These are phyloP conservation scores for Nymphaea colorata DNA, from an alignment of 164 flowering plant genomes.

Conservation along the genomic window DNA sequence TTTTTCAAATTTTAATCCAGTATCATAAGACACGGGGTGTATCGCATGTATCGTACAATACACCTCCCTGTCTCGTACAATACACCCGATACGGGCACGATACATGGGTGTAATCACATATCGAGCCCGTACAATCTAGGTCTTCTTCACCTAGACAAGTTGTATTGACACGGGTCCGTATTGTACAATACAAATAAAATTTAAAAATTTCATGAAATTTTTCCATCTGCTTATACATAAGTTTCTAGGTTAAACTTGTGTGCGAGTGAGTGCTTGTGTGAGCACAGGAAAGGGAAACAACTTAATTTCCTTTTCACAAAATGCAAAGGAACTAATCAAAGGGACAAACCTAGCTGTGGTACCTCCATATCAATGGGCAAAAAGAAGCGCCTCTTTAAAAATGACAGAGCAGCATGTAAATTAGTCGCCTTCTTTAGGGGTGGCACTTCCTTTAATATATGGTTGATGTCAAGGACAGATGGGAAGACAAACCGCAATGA, in stretches of 20 bases:
- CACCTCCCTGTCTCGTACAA: no score
- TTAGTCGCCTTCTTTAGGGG: constrained; percentile 32
- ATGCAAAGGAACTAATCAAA: no score
- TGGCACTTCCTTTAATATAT: constrained; percentile 52
- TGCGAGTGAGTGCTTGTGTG: neutral
- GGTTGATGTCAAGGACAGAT: constrained; percentile 41
- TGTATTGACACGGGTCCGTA: no score
- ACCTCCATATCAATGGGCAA: constrained; percentile 51
- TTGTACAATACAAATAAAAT: no score
- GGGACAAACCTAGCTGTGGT: constrained; percentile 30
- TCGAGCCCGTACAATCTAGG: no score
- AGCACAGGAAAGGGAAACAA: neutral
- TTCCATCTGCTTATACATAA: neutral
- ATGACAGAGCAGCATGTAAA: constrained; percentile 41
- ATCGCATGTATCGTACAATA: no score
- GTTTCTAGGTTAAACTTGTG: neutral
- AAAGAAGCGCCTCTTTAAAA: constrained; percentile 44
- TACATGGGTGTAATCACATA: no score
- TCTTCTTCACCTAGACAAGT: no score
- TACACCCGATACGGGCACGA: no score
- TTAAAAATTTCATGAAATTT: no score
- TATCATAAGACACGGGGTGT: no score
- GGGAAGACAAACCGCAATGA: constrained; percentile 52
- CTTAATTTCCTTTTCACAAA: neutral
- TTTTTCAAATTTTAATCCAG: no score